phyloP scores from a whole-genome alignment of 2,329 filamentous ascomycete species.

The Ascosphaera aggregata region DNA sequence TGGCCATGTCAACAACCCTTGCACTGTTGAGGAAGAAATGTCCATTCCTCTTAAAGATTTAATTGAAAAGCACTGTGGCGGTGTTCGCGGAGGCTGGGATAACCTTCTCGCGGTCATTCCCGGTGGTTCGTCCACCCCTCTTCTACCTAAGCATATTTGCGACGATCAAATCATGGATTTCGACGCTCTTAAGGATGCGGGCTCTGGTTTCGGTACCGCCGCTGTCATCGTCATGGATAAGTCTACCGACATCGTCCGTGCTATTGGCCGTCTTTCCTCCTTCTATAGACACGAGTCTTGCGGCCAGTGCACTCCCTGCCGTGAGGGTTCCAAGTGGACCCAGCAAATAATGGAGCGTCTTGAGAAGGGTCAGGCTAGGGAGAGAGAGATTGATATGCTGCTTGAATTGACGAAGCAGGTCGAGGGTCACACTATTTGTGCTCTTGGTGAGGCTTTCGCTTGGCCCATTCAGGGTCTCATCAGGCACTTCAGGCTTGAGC shows the following conservation, averaged over 20 bases:
- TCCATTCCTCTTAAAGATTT: constrained; percentile 87
- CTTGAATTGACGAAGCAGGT: constrained; percentile 99
- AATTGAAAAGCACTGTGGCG: constrained; percentile 95
- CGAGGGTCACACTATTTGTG: constrained; percentile 96
- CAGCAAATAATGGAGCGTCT: constrained; percentile 98
- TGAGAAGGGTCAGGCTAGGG: constrained; percentile 68
- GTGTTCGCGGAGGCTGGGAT: constrained; percentile 91
- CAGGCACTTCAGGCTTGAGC: constrained; percentile 88
- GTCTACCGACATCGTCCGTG: constrained; percentile 83
- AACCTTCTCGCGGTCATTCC: constrained; percentile 91
- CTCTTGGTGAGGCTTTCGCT: constrained; percentile 89
- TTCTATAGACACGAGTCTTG: constrained; percentile 99
- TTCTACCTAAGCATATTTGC: constrained; percentile 72
- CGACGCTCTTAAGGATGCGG: constrained; percentile 90
- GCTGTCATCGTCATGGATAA: constrained; percentile 99
- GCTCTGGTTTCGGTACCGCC: constrained; percentile 89
- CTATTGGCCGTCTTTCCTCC: constrained; percentile 75
- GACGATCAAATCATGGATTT: constrained; percentile 98
- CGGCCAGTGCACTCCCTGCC: constrained; percentile 97
- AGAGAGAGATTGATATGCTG: constrained; percentile 96
- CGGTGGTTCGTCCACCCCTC: constrained; percentile 87
- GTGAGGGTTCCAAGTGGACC: constrained; percentile 97
- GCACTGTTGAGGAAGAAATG: constrained; percentile 98
- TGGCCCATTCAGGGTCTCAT: constrained; percentile 98
- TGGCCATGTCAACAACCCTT: constrained; percentile 95